Evolutionary conservation across 495 filamentous ascomycete species (phyloP).

Genomic region (Xylaria longipes): DNA sequence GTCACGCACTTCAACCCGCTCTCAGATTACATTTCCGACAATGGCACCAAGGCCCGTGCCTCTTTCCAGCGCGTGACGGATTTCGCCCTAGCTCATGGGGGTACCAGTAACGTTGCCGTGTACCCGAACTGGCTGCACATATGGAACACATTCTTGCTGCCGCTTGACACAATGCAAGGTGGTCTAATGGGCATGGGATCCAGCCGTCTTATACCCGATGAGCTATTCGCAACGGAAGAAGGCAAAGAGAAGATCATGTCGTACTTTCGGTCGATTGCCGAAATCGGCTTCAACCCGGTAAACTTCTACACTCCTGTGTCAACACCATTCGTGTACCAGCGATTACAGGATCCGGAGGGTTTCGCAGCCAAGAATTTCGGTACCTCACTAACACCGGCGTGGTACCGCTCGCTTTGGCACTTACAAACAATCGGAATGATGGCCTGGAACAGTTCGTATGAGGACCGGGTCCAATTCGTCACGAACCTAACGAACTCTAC

Average conservation of each 20-base stretch:
- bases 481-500: constrained; percentile 51
- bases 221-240: constrained; percentile 31
- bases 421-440: constrained; percentile 44
- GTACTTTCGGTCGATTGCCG: constrained; percentile 28
- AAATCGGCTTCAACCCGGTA: constrained; percentile 33
- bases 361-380: constrained; percentile 23
- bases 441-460: constrained; percentile 46
- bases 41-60: constrained; percentile 31
- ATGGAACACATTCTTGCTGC: constrained; percentile 23
- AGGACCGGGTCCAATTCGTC: constrained; percentile 41
- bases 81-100: constrained; percentile 22
- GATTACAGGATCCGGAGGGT: constrained; percentile 11
- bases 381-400: constrained; percentile 22
- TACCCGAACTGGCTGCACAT: constrained; percentile 20
- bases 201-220: constrained; percentile 43
- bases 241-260: constrained; percentile 33
- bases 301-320: constrained; percentile 34
- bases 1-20: constrained; percentile 49
- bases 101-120: constrained; percentile 26
- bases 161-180: constrained; percentile 19
- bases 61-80: constrained; percentile 21
- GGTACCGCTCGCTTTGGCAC: constrained; percentile 43
- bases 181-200: constrained; percentile 14
- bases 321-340: constrained; percentile 32
- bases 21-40: constrained; percentile 36